These are phyloP conservation scores for Mallotus nudiflorus DNA, from an alignment of 345 rosid species.

Conservation along the genomic window DNA sequence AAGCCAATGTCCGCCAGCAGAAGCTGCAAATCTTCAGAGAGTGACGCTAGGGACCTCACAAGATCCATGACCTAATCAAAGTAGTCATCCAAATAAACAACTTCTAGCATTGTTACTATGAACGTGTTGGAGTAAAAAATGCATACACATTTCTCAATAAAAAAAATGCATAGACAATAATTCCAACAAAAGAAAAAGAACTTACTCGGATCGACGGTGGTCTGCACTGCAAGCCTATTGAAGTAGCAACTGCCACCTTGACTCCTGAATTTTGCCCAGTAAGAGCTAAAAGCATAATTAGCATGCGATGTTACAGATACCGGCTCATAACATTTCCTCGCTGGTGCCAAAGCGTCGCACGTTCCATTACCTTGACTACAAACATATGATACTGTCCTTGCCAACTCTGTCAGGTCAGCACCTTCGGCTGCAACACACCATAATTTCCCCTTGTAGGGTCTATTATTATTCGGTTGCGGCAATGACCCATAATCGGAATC, in stretches of 20 bases:
- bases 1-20: too few relatives aligned
- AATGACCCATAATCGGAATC: slow-evolving; percentile 31
- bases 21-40: slow-evolving; percentile 24
- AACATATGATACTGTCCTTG: slow-evolving; percentile 38
- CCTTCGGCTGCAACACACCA: slow-evolving; percentile 67
- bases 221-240: slow-evolving; percentile 66
- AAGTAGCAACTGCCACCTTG: slow-evolving; percentile 65
- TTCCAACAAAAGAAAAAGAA: too few relatives aligned
- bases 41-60: slow-evolving; percentile 54
- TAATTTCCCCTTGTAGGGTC: slow-evolving; percentile 50
- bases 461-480: slow-evolving; percentile 50
- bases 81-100: background rate
- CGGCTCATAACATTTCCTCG: slow-evolving; percentile 60
- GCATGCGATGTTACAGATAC: slow-evolving; percentile 54
- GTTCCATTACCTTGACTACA: slow-evolving; percentile 51
- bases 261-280: slow-evolving; percentile 61
- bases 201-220: slow-evolving; percentile 69
- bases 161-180: too few relatives aligned
- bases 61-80: slow-evolving; percentile 36
- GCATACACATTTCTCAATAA: too few relatives aligned
- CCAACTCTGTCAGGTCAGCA: slow-evolving; percentile 38
- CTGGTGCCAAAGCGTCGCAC: slow-evolving; percentile 56
- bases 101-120: too few relatives aligned
- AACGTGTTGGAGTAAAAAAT: too few relatives aligned
- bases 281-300: slow-evolving; percentile 76